Percentiles rank a stretch among this genome's conserved stretches.
Evolutionary conservation across 2,329 filamentous ascomycete species (phyloP).

Genomic region (Fonsecaea erecta): DNA sequence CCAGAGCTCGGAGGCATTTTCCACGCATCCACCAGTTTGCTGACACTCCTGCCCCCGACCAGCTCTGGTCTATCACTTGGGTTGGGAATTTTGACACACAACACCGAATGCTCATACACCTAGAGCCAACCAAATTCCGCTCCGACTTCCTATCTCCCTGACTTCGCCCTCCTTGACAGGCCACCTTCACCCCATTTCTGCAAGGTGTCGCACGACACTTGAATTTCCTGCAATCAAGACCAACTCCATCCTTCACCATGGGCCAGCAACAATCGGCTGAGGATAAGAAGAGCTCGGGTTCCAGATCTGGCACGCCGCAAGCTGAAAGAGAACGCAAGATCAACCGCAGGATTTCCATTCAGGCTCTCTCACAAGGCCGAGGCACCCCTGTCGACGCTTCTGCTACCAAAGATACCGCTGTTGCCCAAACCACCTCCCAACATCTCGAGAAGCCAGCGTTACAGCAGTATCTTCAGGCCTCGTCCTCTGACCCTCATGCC

Average conservation of each 20-base stretch:
- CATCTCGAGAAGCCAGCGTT: constrained; percentile 41
- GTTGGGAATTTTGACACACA: constrained; percentile 2
- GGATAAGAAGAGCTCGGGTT: constrained; percentile 27
- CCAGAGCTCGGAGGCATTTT: constrained; percentile 12
- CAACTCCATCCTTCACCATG: constrained; percentile 29
- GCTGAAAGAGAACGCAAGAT: constrained; percentile 45
- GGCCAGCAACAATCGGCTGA: constrained; percentile 38
- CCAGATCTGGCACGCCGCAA: constrained; percentile 31
- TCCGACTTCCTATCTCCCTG: constrained; percentile 35
- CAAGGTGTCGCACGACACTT: constrained; percentile 29
- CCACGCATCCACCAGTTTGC: constrained; percentile 3
- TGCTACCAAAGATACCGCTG: constrained; percentile 50
- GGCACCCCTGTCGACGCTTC: constrained; percentile 50
- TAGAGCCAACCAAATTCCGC: constrained; percentile 33
- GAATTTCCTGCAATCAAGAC: constrained; percentile 7
- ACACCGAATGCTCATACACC: constrained; percentile 29
- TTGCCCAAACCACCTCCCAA: constrained; percentile 46
- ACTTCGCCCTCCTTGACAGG: constrained; percentile 14
- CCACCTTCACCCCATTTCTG: constrained; percentile 5
- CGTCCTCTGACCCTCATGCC: constrained; percentile 42
- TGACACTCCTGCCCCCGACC: neutral
- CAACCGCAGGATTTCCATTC: constrained; percentile 48
- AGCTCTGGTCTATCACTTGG: neutral
- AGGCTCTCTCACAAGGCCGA: constrained; percentile 47
- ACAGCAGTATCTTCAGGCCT: constrained; percentile 50